Evolutionary conservation across 306 rosid species (phyloP).

Genomic region (Crotalaria pallida): DNA sequence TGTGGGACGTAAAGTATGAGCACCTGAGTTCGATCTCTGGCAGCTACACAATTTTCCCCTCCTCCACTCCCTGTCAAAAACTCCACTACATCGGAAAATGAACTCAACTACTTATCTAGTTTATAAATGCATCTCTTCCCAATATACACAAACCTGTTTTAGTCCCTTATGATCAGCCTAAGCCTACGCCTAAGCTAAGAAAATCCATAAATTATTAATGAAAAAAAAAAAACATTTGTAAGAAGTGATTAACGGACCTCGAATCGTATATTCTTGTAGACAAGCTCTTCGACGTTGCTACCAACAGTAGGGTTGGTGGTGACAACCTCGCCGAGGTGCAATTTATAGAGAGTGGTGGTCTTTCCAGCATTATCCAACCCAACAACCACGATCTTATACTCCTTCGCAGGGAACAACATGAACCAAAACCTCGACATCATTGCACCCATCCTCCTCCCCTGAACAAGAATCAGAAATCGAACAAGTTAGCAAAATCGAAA

Average conservation of each 20-base stretch:
- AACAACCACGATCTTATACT: slow-evolving; percentile 89
- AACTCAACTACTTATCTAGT: too few relatives aligned
- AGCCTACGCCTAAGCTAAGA: too few relatives aligned
- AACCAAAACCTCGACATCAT: slow-evolving; percentile 76
- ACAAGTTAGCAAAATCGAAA: background rate
- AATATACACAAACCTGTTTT: too few relatives aligned
- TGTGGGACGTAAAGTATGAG: too few relatives aligned
- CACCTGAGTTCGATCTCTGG: too few relatives aligned
- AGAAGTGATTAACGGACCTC: slow-evolving; percentile 47
- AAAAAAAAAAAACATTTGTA: background rate
- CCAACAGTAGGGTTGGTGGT: slow-evolving; percentile 97
- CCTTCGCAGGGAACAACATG: slow-evolving; percentile 88
- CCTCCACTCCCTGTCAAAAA: too few relatives aligned
- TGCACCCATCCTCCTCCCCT: slow-evolving; percentile 61
- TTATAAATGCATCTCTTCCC: too few relatives aligned
- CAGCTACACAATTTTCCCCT: too few relatives aligned
- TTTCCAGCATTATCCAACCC: slow-evolving; percentile 97
- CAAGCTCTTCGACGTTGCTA: slow-evolving; percentile 97
- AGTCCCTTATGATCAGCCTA: too few relatives aligned
- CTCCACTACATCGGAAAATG: too few relatives aligned
- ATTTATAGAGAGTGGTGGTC: slow-evolving; percentile 93
- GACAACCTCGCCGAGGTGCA: slow-evolving; percentile 97
- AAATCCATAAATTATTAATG: too few relatives aligned
- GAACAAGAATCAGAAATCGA: background rate
- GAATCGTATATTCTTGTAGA: slow-evolving; percentile 90